Evolutionary conservation across 2,329 filamentous ascomycete genomes (phyloP).

Genomic region (Pseudocercospora ulei): DNA sequence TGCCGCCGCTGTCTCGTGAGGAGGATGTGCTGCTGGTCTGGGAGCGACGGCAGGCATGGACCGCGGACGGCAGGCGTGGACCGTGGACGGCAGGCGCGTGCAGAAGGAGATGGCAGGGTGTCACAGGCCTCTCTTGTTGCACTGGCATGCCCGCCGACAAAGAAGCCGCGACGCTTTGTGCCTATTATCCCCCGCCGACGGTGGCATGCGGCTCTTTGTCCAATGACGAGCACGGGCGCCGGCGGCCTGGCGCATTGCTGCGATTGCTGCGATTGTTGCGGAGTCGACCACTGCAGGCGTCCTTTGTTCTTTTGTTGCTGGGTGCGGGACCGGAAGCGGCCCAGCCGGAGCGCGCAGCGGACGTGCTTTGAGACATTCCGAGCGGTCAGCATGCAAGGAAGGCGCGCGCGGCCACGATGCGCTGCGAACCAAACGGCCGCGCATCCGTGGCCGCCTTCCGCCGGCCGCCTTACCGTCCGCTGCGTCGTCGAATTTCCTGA

Average conservation of each 20-base stretch:
- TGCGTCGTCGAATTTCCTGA: constrained; percentile 17
- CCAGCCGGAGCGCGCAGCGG: constrained; percentile 25
- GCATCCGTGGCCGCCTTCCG: constrained; percentile 16
- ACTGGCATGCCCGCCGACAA: constrained; percentile 30
- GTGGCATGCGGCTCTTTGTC: constrained; percentile 33
- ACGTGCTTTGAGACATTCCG: constrained; percentile 32
- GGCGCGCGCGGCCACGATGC: constrained; percentile 28
- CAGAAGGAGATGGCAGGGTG: constrained; percentile 28
- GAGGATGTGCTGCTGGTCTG: constrained; percentile 24
- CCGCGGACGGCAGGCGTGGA: constrained; percentile 30
- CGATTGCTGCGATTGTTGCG: constrained; percentile 33
- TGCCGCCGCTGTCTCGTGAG: constrained; percentile 36
- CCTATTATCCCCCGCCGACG: constrained; percentile 30
- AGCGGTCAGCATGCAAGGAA: constrained; percentile 30
- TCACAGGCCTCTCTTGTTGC: constrained; percentile 30
- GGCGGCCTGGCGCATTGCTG: constrained; percentile 24
- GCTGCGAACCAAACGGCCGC: constrained; percentile 24
- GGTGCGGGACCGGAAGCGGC: constrained; percentile 30
- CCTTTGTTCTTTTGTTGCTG: constrained; percentile 35
- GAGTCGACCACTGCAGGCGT: constrained; percentile 25
- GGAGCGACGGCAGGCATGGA: constrained; percentile 20
- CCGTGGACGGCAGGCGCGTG: constrained; percentile 30
- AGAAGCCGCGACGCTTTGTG: constrained; percentile 29
- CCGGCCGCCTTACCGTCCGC: constrained; percentile 10
- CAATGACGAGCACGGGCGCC: constrained; percentile 29